A percentile compares a stretch with the other conserved stretches of the same genome.
These are phyloP conservation scores for Hondaea fermentalgiana DNA, from an alignment of 108 stramenopile species.

Conservation along the genomic window DNA sequence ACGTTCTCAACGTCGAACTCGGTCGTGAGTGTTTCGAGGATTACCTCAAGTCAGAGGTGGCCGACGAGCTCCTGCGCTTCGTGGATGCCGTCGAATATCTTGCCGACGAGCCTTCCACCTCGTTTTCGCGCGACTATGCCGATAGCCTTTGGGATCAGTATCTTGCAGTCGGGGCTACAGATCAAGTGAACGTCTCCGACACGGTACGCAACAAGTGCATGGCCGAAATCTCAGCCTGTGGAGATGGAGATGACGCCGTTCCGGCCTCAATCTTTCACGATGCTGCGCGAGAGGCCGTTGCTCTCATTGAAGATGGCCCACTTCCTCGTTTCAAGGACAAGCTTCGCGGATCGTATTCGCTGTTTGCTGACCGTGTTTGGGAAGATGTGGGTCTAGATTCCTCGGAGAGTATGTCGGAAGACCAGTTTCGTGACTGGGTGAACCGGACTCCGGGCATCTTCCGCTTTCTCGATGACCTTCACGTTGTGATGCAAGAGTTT, in stretches of 20 bases:
- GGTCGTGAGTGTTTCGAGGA: not conserved
- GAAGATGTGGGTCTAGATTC: not conserved
- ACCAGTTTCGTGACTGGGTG: not conserved
- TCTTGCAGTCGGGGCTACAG: not conserved
- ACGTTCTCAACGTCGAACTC: not conserved
- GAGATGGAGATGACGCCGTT: not conserved
- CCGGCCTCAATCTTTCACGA: not conserved
- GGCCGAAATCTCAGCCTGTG: not conserved
- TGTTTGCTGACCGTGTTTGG: not conserved
- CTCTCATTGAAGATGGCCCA: not conserved
- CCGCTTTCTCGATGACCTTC: not conserved
- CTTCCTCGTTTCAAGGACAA: conserved; percentile 3
- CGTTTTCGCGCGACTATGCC: not conserved
- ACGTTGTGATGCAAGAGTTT: not conserved
- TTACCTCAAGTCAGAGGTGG: not conserved
- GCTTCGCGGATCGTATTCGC: not conserved
- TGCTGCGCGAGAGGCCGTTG: not conserved
- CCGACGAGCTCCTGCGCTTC: not conserved
- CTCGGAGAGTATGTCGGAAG: not conserved
- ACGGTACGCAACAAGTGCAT: not conserved
- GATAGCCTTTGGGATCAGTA: not conserved
- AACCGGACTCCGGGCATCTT: not conserved
- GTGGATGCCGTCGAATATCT: not conserved
- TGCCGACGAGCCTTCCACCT: not conserved
- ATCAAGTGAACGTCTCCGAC: not conserved